Base-by-base conservation (phyloP, 2,329 filamentous ascomycete species). In the Dothideomycetidae sp. region DNA sequence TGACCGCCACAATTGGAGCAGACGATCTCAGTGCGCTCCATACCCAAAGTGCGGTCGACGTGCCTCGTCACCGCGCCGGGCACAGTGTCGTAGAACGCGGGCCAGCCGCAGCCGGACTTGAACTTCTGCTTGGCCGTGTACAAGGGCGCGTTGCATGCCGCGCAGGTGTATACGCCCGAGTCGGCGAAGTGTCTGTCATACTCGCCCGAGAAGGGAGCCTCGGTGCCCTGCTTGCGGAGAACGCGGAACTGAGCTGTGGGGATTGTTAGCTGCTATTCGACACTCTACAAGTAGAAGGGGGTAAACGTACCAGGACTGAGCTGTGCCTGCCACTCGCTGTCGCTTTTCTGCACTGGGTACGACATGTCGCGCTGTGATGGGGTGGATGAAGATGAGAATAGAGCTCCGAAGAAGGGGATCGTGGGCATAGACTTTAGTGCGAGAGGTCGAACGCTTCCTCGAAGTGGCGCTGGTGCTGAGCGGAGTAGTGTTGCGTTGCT, bases 41-140 rank as follows among this genome's bases (percentile, higher is more conserved):
- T 93, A 32, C 88, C 88, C 36, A 85, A 70, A 0, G 75, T 67
- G 33, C 61, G 64, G 58, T 98, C 90, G 45, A 75, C 74, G 52
- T 88, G 79, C 44, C 88, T 70, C 23, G 74, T 82, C 10, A 98
- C 84, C 1, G 88, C 88, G 2, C 85, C 86, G 0, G 90, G 88
- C 36, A 98, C 74, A 47, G 80, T 88, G 60, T 98, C 90, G 56
- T 88, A 98, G 62, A 96, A 98, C 10, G 90, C 90, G 1, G 90
- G 90, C 90, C 90, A 98, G 43, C 90, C 90, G 60, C 90, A 98
- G 29, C 85, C 84, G 12, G 82, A 92, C 59, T 82, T 82, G 71
- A 98, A 98, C 60, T 98, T 98, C 62, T 93, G 86, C 45, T 71
- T 71, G 17, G 90, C 86, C 58, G 78, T 88, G 72, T 98, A 98